Evolutionary conservation across 441 rosid genomes (phyloP), one percentile per base, ranked within the genome.

Genomic region (Gossypium trilobum): DNA sequence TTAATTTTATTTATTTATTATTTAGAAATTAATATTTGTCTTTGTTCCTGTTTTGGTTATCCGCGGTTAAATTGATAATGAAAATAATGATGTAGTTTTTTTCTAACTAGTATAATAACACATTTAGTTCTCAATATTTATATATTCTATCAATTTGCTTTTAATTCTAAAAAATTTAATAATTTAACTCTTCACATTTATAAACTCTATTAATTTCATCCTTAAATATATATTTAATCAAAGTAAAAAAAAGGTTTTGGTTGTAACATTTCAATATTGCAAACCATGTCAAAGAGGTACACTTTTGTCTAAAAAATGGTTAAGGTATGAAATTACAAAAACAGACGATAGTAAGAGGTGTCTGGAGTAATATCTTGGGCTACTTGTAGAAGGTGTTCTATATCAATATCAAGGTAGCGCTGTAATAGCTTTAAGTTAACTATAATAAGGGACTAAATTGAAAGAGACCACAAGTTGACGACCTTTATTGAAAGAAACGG

Each of bases 381-480:
- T n/a, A 84, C 85, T 72, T 70, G 81, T 48, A 89, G 88, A 65
- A 89, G 82, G 68, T 82, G 78, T 64, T 87, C 87, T 36, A 86
- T 82, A 65, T 78, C 75, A 65, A 86, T 77, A 5, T 86, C 82
- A 10, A 87, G 92, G 66, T 86, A 87, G 80, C 80, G 85, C 68
- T 85, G 92, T 59, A 89, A 80, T 25, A 89, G 80, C 78, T 82
- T 84, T 75, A 87, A 77, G 84, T 89, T 89, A 1, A 85, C 87
- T 20, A 72, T 80, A 74, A 33, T 6, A 33, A 5, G 2, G 39
- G 39, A 6, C 39, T 6, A 33, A 1, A 33, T 6, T 33, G 39
- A 33, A 33, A 33, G 2, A 33, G 39, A 33, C 39, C 39, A 33
- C 39, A 33, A 33, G 39, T 0, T 33, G 9, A 33, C 39, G 9